Base-by-base conservation (phyloP, 1,139 yeast genomes). In the Geotrichum cucujoidarum region DNA sequence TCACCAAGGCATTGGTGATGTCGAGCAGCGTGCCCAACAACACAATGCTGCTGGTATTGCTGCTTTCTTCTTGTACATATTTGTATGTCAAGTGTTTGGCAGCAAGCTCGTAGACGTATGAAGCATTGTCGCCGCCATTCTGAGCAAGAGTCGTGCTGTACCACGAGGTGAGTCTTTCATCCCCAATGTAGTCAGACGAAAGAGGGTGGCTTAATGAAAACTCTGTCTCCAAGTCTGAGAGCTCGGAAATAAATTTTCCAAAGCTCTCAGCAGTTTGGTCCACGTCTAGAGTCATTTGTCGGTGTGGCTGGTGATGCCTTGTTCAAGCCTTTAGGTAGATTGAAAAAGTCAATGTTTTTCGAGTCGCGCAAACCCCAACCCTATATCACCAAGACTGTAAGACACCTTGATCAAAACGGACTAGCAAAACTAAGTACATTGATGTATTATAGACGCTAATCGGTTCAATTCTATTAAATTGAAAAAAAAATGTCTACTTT, bases 11-110 rank as follows among this genome's bases (percentile, higher is more conserved):
- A 17, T 14, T 20, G 13, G 22, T 21, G 25, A 42, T 25, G 25
- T 47, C 50, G 14, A 47, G 45, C 7, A 47, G 33, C 5, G 50
- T 30, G 3, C 36, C 50, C n/a, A 47, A 35, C 11, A 40, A 25
- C 13, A 47, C 36, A 13, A 42, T 22, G 16, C 29, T 32, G 14
- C 6, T 20, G 4, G 33, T 34, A n/a, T 10, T 29, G 13, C 30
- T 35, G 14, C n/a, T 30, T 16, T 35, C 20, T 18, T 35, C 35
- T 18, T 42, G 30, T 2, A 42, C 33, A 18, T 35, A 42, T n/a
- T 35, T 40, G 18, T 47, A 43, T 14, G 42, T 42, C 2, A 47
- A 34, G 14, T 31, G 30, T 34, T 47, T 47, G n/a, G 46, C 22
- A 4, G 46, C 43, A 13, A 40, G 37, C 39, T 47, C 50, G 31